A percentile compares a stretch with the other conserved stretches of the same genome.
Evolutionary conservation across 129 eudicot genomes (phyloP).

Genomic region (Oenanthe sinensis): DNA sequence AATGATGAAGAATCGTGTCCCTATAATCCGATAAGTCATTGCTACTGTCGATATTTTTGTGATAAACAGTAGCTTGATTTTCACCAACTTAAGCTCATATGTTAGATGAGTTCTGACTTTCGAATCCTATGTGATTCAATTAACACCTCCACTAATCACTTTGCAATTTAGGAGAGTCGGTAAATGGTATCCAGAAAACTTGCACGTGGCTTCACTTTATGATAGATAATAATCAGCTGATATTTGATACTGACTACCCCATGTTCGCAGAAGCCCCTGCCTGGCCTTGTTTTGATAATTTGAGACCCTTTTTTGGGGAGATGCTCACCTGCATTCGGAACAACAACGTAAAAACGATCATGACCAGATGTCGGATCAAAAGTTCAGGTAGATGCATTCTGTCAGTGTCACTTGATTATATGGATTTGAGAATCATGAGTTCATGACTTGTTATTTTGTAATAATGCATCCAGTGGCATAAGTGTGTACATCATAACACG

Average conservation of each 20-base stretch:
- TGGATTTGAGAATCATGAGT: background rate
- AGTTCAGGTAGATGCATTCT: background rate
- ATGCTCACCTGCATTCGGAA: constrained; percentile 12
- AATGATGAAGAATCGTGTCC: background rate
- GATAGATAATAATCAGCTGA: constrained; percentile 21
- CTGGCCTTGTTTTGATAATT: constrained; percentile 32
- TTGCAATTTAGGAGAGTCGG: background rate
- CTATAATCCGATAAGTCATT: background rate
- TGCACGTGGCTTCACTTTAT: background rate
- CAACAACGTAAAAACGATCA: background rate
- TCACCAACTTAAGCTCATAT: background rate
- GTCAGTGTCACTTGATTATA: background rate
- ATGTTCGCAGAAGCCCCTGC: constrained; percentile 15
- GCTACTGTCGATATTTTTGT: background rate
- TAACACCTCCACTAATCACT: too few relatives aligned
- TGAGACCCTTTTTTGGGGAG: constrained; percentile 34
- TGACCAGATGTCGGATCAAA: background rate
- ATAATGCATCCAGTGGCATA: too few relatives aligned
- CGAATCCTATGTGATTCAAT: background rate
- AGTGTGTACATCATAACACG: background rate
- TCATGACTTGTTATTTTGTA: background rate
- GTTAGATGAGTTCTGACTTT: background rate
- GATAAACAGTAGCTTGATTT: background rate
- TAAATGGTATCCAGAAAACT: background rate
- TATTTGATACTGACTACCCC: constrained; percentile 16